Evolutionary conservation across 345 rosid species (phyloP).

Genomic region (Laguncularia racemosa): DNA sequence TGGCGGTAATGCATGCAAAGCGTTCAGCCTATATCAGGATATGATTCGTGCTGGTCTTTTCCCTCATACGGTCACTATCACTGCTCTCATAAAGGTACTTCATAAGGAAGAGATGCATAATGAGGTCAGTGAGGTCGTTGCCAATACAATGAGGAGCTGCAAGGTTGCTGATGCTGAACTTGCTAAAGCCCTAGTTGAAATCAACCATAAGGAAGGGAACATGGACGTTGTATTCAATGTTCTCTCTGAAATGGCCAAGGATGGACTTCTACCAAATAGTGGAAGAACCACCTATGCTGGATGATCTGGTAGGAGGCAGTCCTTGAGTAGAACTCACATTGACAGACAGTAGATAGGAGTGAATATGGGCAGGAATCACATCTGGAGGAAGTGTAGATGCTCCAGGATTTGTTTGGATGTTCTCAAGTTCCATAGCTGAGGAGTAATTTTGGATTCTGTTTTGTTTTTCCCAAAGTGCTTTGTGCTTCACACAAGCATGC

Average conservation of each 20-base stretch:
- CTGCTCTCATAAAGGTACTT: constrained; percentile 62
- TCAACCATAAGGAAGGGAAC: constrained; percentile 82
- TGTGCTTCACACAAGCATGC: too few species aligned
- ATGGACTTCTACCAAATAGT: constrained; percentile 73
- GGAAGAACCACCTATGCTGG: constrained; percentile 19
- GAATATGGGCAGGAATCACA: not conserved
- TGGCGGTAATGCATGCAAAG: constrained; percentile 48
- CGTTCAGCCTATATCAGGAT: constrained; percentile 55
- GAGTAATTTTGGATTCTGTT: too few species aligned
- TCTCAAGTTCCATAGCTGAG: too few species aligned
- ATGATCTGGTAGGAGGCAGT: not conserved
- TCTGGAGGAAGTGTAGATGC: too few species aligned
- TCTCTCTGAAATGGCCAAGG: constrained; percentile 79
- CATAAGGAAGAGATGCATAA: constrained; percentile 41
- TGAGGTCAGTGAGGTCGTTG: constrained; percentile 48
- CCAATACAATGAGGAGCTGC: constrained; percentile 54
- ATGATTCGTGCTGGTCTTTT: constrained; percentile 48
- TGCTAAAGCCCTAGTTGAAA: constrained; percentile 61
- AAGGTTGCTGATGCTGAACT: constrained; percentile 70
- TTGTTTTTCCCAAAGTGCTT: too few species aligned
- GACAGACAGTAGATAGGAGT: too few species aligned
- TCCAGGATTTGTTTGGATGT: too few species aligned
- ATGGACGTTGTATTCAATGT: constrained; percentile 63
- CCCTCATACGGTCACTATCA: constrained; percentile 64
- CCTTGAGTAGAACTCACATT: too few species aligned